Conservation (phyloP, 768 basidiomycete species). For the Chalciporus pseudorubinellus region DNA sequence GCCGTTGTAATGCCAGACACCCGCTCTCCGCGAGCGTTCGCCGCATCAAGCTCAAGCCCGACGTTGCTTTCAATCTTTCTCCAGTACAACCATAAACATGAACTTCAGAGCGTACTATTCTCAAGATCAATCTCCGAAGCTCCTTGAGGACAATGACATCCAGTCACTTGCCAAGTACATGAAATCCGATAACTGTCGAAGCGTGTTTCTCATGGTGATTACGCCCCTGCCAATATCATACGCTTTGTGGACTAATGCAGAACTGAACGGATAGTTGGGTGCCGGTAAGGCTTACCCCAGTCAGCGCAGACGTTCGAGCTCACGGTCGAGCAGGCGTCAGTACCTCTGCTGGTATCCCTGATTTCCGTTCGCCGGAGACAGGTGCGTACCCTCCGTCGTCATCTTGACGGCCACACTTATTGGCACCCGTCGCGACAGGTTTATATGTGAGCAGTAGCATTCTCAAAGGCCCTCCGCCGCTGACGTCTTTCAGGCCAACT, state of each 20-base stretch:
- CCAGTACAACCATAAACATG: constrained; percentile 12
- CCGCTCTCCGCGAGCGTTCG: no score
- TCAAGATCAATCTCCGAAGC: constrained; percentile 9
- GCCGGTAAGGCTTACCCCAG: constrained; percentile 47
- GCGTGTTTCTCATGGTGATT: constrained; percentile 70
- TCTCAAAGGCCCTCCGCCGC: neutral
- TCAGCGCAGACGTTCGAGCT: neutral
- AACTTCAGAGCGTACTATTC: constrained; percentile 2
- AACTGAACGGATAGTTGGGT: constrained; percentile 56
- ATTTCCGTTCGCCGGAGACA: constrained; percentile 84
- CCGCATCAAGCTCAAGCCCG: no score
- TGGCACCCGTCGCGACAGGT: constrained; percentile 5
- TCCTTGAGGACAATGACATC: constrained; percentile 39
- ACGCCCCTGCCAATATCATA: neutral
- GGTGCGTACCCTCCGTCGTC: constrained; percentile 42
- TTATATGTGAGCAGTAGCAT: constrained; percentile 29
- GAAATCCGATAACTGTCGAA: constrained; percentile 62
- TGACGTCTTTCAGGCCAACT: constrained; percentile 56
- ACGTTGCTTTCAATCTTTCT: neutral
- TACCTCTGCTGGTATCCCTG: constrained; percentile 82
- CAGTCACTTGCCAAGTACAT: constrained; percentile 63
- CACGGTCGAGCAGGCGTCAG: constrained; percentile 52
- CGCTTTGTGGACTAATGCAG: constrained; percentile 3
- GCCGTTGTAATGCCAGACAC: no score
- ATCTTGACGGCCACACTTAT: neutral